phyloP scores from a whole-genome alignment of 768 basidiomycete genomes.

The Daedaleopsis nitida region DNA sequence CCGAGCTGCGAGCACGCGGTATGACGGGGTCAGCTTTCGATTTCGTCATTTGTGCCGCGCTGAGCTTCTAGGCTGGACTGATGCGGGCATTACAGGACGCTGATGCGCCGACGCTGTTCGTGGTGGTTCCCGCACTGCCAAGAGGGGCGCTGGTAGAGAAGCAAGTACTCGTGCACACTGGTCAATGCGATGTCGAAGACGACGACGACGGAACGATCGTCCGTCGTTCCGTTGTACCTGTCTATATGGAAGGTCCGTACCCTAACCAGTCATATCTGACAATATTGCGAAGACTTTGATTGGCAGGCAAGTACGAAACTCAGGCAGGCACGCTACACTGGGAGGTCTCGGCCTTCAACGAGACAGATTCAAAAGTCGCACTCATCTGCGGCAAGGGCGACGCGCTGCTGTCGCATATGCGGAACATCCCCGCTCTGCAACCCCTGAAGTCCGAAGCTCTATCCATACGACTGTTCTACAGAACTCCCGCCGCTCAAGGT shows the following conservation, averaged over 20 bases:
- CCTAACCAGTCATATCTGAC: neutral
- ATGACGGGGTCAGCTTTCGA: slow-evolving; percentile 23
- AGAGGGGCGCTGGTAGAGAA: slow-evolving; percentile 76
- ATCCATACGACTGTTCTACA: slow-evolving; percentile 52
- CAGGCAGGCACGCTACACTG: slow-evolving; percentile 37
- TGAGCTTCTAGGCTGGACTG: neutral
- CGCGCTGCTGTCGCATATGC: slow-evolving; percentile 5
- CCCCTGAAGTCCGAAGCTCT: slow-evolving; percentile 29
- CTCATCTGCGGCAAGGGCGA: slow-evolving; percentile 35
- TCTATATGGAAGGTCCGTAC: slow-evolving; percentile 43
- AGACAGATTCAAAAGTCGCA: slow-evolving; percentile 42
- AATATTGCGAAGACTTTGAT: too few species aligned
- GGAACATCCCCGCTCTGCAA: slow-evolving; percentile 18
- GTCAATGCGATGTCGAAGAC: slow-evolving; percentile 48
- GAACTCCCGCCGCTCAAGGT: slow-evolving; percentile 34
- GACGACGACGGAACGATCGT: slow-evolving; percentile 52
- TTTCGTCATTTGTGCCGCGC: neutral
- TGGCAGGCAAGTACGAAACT: slow-evolving; percentile 4
- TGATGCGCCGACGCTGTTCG: slow-evolving; percentile 51
- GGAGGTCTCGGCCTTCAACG: slow-evolving; percentile 50
- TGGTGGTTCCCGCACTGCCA: slow-evolving; percentile 65
- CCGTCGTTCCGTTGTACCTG: slow-evolving; percentile 38
- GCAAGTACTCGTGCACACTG: slow-evolving; percentile 73
- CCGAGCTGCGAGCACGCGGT: slow-evolving; percentile 39
- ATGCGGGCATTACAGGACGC: slow-evolving; percentile 18